phyloP scores from a whole-genome alignment of 495 filamentous ascomycete genomes.

The Halenospora varia region DNA sequence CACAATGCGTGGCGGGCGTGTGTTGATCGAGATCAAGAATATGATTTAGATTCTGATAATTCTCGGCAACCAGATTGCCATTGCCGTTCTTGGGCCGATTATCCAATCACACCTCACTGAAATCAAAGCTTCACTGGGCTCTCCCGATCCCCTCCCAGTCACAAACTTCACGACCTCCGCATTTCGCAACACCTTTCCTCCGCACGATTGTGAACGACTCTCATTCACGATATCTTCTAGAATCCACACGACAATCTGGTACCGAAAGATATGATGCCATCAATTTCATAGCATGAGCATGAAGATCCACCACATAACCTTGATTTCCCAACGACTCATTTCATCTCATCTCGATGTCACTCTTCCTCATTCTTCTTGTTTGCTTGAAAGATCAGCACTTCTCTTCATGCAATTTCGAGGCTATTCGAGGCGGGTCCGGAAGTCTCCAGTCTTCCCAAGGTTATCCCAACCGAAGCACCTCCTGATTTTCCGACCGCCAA shows the following conservation, averaged over 20 bases:
- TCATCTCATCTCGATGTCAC: background rate
- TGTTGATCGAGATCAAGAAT: background rate
- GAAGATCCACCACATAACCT: background rate
- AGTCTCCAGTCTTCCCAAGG: background rate
- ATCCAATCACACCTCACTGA: background rate
- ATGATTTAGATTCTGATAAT: background rate
- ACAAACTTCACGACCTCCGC: no score
- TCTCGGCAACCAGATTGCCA: background rate
- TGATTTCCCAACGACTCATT: background rate
- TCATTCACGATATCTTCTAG: no score
- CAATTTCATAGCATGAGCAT: background rate
- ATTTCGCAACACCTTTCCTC: no score
- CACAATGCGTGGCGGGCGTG: background rate
- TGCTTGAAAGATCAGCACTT: slow-evolving; percentile 3
- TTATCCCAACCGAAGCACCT: background rate
- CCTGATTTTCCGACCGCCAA: background rate
- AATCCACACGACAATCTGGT: no score
- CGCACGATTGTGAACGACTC: no score
- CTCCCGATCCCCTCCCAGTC: no score
- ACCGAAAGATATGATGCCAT: no score
- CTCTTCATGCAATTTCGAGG: background rate
- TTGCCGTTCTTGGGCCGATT: background rate
- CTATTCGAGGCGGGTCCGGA: background rate
- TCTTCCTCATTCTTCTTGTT: background rate
- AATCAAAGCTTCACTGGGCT: background rate